These are phyloP conservation scores for Cystofilobasidium macerans DNA, from an alignment of 768 basidiomycete species.

Conservation along the genomic window DNA sequence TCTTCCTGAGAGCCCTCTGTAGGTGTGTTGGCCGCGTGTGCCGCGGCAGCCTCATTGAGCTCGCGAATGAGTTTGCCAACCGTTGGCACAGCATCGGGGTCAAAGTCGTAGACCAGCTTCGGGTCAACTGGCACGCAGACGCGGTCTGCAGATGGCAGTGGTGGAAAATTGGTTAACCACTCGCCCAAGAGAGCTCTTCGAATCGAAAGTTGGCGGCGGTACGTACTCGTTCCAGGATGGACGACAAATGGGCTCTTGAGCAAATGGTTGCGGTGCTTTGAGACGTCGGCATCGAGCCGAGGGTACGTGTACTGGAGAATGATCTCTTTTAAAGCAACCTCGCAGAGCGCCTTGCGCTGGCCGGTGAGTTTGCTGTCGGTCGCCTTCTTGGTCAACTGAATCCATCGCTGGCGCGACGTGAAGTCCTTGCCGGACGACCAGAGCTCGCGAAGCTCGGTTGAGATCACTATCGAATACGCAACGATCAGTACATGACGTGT, in stretches of 20 bases:
- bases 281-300: constrained; percentile 90
- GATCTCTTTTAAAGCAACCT: constrained; percentile 64
- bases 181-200: too few relatives aligned
- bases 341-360: not conserved
- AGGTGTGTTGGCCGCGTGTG: not conserved
- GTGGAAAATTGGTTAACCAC: too few relatives aligned
- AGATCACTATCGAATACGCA: not conserved
- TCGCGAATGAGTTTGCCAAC: constrained; percentile 71
- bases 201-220: too few relatives aligned
- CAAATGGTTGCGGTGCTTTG: constrained; percentile 93
- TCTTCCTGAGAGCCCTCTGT: not conserved
- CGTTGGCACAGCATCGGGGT: constrained; percentile 77
- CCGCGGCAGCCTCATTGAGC: constrained; percentile 45
- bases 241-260: constrained; percentile 95
- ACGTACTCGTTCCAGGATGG: constrained; percentile 70
- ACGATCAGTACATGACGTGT: not conserved
- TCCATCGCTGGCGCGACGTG: constrained; percentile 6
- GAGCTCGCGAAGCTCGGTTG: not conserved
- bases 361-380: not conserved
- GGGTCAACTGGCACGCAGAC: constrained; percentile 91
- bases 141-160: constrained; percentile 46
- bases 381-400: not conserved
- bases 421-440: not conserved
- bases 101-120: constrained; percentile 59
- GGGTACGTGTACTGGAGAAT: constrained; percentile 91